Evolutionary conservation across 202 grass and related monocot species (phyloP), one percentile per base, ranked within the genome.

Genomic region (Musa balbisiana): DNA sequence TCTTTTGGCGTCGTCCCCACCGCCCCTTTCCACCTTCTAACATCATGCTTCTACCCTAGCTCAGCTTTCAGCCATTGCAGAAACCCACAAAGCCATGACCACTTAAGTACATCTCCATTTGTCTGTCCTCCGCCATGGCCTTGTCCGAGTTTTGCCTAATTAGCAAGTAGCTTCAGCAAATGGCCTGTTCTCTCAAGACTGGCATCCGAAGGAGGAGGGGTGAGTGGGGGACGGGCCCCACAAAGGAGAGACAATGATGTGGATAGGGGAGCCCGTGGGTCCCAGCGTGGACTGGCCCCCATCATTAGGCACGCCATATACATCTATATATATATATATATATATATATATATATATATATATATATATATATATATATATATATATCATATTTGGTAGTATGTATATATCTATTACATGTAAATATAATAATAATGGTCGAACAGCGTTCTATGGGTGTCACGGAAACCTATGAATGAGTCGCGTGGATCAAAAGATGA

Each of bases 211-310:
- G 15, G 8, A 17, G 17, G 3, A 19, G n/a, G 15, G 55, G 55
- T 59, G 56, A 59, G 56, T 59, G 56, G 56, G 56, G 56, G 21
- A 25, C n/a, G 10, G 12, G 64, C 1, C 12, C 64, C 24, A 26
- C 25, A 3, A 67, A 33, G 23, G 15, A 21, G 64, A 6, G 24
- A 5, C 26, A 29, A 67, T 67, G 64, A 29, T 16, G 25, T 33
- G 29, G 29, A 5, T 3, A 5, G 29, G 3, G 0, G 29, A 33
- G 29, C 3, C 29, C 11, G 13, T 43, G 64, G 64, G 64, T 11
- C 64, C 64, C 23, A 26, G 64, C 64, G 64, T 67, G 64, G 64
- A 67, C 26, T 59, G 64, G 25, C 24, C 25, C 64, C 64, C 24
- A 67, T 67, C 64, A 67, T 67, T 67, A 67, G 64, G 24, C 64